These are phyloP conservation scores for Rhynchospora pubera DNA, from an alignment of 176 grass and related monocot genomes.

Conservation along the genomic window DNA sequence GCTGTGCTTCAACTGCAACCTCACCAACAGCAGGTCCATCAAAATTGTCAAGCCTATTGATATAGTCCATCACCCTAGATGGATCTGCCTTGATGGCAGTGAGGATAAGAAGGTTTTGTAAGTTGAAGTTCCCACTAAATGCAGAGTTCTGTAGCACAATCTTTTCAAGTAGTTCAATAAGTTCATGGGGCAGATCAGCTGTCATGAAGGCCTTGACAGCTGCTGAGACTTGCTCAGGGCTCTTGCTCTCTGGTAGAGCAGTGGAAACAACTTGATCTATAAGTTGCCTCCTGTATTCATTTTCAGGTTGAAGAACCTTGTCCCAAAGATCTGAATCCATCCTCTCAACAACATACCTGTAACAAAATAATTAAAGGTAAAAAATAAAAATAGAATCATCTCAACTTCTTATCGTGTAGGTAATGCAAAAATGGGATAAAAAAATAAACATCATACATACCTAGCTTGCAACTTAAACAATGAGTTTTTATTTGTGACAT, in stretches of 20 bases:
- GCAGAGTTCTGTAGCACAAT: constrained; percentile 98
- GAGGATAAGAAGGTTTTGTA: constrained; percentile 94
- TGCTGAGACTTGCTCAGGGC: constrained; percentile 96
- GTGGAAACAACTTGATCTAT: constrained; percentile 99
- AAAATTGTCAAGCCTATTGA: constrained; percentile 97
- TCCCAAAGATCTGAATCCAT: constrained; percentile 96
- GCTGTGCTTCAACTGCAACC: constrained; percentile 83
- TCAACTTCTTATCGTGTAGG: background rate
- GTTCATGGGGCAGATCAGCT: constrained; percentile 90
- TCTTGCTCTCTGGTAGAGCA: constrained; percentile 93
- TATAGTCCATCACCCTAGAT: constrained; percentile 91
- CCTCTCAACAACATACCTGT: constrained; percentile 92
- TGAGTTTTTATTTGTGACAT: constrained; percentile 91
- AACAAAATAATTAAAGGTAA: constrained; percentile 23
- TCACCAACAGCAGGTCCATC: constrained; percentile 97
- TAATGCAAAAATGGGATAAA: background rate
- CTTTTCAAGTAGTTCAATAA: constrained; percentile 98
- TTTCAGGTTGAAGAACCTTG: constrained; percentile 90
- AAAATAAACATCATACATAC: constrained; percentile 28
- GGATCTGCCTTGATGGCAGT: constrained; percentile 94
- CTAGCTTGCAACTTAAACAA: constrained; percentile 93
- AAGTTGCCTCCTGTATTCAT: constrained; percentile 96
- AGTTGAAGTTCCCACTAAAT: constrained; percentile 91
- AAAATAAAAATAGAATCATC: constrained; percentile 8
- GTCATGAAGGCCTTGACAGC: constrained; percentile 99